Percentiles rank a stretch among this genome's conserved stretches.
Evolutionary conservation across 208 protist genomes (phyloP).

Genomic region (Leishmania gerbilli): DNA sequence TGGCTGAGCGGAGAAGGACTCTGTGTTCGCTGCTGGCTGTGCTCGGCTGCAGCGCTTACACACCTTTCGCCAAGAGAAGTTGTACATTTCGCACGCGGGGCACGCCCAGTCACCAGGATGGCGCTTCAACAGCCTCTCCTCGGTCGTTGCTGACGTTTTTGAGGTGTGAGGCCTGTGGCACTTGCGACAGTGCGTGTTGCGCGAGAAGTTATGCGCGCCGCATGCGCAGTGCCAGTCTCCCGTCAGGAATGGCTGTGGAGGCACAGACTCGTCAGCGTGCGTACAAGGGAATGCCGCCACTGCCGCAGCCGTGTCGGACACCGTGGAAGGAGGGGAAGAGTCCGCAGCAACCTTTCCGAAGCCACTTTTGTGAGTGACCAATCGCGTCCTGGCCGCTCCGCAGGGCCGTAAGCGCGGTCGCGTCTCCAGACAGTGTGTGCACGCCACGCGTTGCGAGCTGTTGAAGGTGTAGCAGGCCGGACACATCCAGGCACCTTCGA

Average conservation of each 20-base stretch:
- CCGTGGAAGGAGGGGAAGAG: not conserved
- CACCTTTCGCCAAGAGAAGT: constrained; percentile 31
- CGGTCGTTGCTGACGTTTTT: not conserved
- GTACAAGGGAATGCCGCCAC: not conserved
- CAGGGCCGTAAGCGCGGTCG: not conserved
- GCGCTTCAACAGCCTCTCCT: not conserved
- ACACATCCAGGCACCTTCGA: constrained; percentile 27
- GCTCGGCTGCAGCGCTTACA: constrained; percentile 32
- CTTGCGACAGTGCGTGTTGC: constrained; percentile 37
- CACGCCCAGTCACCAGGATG: constrained; percentile 37
- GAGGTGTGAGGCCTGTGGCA: constrained; percentile 24
- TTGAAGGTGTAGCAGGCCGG: constrained; percentile 33
- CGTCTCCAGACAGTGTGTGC: constrained; percentile 11
- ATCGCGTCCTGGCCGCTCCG: not conserved
- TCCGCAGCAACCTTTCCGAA: not conserved
- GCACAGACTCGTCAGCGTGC: not conserved
- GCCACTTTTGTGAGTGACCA: not conserved
- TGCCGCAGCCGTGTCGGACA: not conserved
- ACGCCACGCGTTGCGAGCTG: constrained; percentile 13
- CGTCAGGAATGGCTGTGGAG: constrained; percentile 16
- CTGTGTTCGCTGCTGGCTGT: not conserved
- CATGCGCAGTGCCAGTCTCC: constrained; percentile 82
- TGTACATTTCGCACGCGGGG: constrained; percentile 29
- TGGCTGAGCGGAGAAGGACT: not conserved
- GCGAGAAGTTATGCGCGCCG: constrained; percentile 74